These are phyloP conservation scores for Erigeron philadelphicus DNA, from an alignment of 140 eudicot species.

Conservation along the genomic window DNA sequence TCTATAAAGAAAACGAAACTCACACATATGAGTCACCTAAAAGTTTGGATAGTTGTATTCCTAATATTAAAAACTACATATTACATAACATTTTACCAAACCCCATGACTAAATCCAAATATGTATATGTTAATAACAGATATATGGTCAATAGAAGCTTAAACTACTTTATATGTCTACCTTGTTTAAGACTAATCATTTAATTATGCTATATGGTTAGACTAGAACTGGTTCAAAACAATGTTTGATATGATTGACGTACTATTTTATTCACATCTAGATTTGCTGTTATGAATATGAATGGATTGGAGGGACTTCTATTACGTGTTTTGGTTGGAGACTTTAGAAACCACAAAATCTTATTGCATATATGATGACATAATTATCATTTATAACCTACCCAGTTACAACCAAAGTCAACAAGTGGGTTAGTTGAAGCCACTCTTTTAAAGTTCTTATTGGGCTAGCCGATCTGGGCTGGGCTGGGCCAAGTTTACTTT, in stretches of 20 bases:
- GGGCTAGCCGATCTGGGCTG: not conserved
- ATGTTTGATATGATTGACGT: not conserved
- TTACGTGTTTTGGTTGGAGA: conserved; percentile 22
- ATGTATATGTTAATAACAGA: too few species aligned
- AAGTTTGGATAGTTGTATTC: too few species aligned
- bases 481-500: conserved; percentile 14
- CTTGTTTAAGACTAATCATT: not conserved
- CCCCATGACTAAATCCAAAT: too few species aligned
- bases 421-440: conserved; percentile 21
- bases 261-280: not conserved
- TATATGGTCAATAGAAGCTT: too few species aligned
- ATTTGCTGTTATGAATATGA: conserved; percentile 4
- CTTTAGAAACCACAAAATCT: conserved; percentile 19
- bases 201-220: not conserved
- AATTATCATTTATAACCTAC: not conserved
- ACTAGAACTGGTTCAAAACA: not conserved
- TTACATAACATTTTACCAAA: too few species aligned
- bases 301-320: not conserved
- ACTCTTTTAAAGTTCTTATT: not conserved
- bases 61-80: too few species aligned
- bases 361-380: conserved; percentile 5
- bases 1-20: too few species aligned
- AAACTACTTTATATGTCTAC: too few species aligned
- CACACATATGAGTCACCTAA: too few species aligned
- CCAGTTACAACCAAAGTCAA: conserved; percentile 10